Percentiles rank a stretch among this genome's conserved stretches.
These are phyloP conservation scores for Cryphonectria naterciae DNA, from an alignment of 2,329 filamentous ascomycete species.

Conservation along the genomic window DNA sequence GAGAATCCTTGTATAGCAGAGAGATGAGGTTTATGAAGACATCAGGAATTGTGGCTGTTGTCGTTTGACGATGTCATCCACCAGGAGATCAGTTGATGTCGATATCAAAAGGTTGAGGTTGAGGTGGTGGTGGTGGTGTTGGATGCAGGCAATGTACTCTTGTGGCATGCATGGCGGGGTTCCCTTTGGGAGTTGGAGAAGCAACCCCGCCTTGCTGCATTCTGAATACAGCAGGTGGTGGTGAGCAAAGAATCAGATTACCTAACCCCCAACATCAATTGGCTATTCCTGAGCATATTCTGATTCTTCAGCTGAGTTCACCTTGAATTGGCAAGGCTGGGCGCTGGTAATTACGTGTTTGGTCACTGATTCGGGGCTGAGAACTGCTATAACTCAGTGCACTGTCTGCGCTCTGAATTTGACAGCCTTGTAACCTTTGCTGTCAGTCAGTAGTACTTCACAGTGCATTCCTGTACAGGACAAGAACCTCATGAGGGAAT, in stretches of 20 bases:
- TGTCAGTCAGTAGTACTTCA: neutral
- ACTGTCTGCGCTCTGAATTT: no score
- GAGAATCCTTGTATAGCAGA: neutral
- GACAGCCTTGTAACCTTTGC: neutral
- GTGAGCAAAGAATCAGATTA: neutral
- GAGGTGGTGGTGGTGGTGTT: neutral
- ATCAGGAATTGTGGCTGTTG: neutral
- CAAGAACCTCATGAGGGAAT: neutral
- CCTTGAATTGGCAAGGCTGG: neutral
- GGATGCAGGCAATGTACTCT: neutral
- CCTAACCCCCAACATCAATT: neutral
- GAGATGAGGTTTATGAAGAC: neutral
- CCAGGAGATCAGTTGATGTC: neutral
- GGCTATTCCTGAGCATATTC: neutral
- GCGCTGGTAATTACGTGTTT: neutral
- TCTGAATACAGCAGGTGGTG: neutral
- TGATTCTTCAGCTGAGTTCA: neutral
- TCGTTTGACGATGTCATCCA: neutral
- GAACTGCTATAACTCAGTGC: no score
- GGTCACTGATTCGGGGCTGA: neutral
- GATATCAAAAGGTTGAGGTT: neutral
- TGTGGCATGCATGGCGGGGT: neutral
- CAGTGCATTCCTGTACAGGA: neutral
- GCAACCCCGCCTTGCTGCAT: neutral
- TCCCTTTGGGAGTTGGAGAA: neutral